A percentile compares a stretch with the other conserved stretches of the same genome.
Conservation (phyloP, 73 alveolate species). For the Uronychia setigera region DNA sequence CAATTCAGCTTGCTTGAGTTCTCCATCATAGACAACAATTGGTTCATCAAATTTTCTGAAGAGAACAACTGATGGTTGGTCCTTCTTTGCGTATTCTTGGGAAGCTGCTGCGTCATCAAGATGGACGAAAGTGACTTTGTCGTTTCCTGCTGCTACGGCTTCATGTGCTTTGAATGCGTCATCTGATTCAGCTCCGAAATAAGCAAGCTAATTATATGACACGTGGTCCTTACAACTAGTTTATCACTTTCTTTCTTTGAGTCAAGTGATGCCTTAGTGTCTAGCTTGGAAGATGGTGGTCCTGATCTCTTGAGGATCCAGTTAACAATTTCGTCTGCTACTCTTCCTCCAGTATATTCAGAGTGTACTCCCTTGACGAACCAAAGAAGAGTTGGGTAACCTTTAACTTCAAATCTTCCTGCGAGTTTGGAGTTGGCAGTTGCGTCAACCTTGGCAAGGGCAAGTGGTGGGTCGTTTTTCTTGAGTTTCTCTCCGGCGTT, state of each 20-base stretch:
- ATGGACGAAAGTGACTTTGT: constrained; percentile 80
- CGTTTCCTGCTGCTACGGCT: constrained; percentile 74
- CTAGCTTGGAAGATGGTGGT: constrained; percentile 80
- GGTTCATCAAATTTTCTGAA: constrained; percentile 87
- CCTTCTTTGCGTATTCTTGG: constrained; percentile 21
- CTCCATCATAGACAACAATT: constrained; percentile 51
- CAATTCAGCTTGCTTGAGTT: constrained; percentile 56
- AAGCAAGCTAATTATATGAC: constrained; percentile 13
- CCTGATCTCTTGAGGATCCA: constrained; percentile 94
- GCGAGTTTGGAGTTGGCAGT: constrained; percentile 88
- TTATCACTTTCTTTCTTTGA: constrained; percentile 51
- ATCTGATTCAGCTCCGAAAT: constrained; percentile 65
- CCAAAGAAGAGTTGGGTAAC: constrained; percentile 96
- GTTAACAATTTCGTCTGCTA: constrained; percentile 83
- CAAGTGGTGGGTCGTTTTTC: constrained; percentile 70
- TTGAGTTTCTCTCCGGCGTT: constrained; percentile 91
- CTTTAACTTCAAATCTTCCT: constrained; percentile 83
- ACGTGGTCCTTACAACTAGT: constrained; percentile 28
- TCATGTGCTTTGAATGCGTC: constrained; percentile 71
- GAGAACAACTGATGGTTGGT: constrained; percentile 63
- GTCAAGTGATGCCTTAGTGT: constrained; percentile 65
- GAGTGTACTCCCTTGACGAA: constrained; percentile 75
- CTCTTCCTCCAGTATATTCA: constrained; percentile 97
- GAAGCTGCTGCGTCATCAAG: constrained; percentile 50
- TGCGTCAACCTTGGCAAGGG: constrained; percentile 96